Percentiles rank a stretch among this genome's conserved stretches.
These are phyloP conservation scores for Apiotrichum veenhuisii DNA, from an alignment of 1,284 basidiomycete species.

Conservation along the genomic window DNA sequence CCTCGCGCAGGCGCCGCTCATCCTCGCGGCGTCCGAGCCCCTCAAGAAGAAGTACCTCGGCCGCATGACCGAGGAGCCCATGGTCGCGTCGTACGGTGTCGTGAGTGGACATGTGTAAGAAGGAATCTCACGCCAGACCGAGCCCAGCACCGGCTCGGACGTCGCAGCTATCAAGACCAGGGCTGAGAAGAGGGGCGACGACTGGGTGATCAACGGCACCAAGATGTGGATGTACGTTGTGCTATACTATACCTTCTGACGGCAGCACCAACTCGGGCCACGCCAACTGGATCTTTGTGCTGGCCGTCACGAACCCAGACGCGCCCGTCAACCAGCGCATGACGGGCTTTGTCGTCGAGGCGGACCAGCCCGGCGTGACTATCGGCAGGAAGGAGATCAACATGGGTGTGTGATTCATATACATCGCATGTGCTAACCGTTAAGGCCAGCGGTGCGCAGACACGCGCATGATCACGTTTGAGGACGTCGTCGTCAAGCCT, in stretches of 20 bases:
- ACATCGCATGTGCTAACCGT: not conserved
- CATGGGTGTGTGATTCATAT: conserved; percentile 50
- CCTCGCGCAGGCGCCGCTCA: conserved; percentile 55
- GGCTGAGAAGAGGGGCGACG: conserved; percentile 55
- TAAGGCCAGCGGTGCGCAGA: conserved; percentile 55
- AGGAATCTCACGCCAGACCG: conserved; percentile 41
- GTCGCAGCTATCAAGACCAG: conserved; percentile 54
- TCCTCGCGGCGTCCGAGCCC: conserved; percentile 54
- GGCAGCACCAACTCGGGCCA: conserved; percentile 54
- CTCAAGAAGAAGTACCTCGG: conserved; percentile 56
- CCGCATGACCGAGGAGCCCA: conserved; percentile 56
- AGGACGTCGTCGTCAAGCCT: conserved; percentile 53
- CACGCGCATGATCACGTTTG: conserved; percentile 57
- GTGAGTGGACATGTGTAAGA: conserved; percentile 10
- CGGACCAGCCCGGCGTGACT: conserved; percentile 52
- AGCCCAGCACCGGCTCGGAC: conserved; percentile 57
- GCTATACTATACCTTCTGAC: not conserved
- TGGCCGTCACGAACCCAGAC: conserved; percentile 55
- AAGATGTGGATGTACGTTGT: conserved; percentile 53
- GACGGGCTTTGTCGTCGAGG: conserved; percentile 58
- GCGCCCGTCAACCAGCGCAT: conserved; percentile 52
- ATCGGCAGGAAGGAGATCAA: conserved; percentile 58
- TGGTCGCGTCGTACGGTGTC: conserved; percentile 57
- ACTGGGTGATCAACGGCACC: conserved; percentile 54
- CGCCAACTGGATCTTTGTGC: conserved; percentile 55